Percentiles rank a stretch among this genome's conserved stretches.
phyloP scores from a whole-genome alignment of 2,329 filamentous ascomycete species.

The Alternaria solani region DNA sequence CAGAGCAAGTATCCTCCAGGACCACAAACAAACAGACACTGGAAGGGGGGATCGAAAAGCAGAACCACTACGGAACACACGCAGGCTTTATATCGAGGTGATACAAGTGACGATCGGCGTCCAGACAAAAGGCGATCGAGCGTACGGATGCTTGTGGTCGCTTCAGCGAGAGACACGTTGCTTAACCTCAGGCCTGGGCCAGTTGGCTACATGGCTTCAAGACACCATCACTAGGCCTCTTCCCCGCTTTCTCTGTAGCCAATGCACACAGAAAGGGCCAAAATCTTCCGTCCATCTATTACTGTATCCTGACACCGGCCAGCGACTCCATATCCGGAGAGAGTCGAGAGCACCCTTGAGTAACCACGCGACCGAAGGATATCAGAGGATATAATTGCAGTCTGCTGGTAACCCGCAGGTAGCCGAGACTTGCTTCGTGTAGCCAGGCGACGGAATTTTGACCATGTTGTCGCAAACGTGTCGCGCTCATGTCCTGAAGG shows the following conservation, averaged over 20 bases:
- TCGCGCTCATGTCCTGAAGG: neutral
- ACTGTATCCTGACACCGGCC: neutral
- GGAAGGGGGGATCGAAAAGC: neutral
- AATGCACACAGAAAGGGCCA: neutral
- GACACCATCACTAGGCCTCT: neutral
- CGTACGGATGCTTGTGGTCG: neutral
- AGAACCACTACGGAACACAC: neutral
- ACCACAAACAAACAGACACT: neutral
- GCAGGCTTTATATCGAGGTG: neutral
- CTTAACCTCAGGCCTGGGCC: neutral
- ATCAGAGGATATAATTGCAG: neutral
- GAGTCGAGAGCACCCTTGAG: neutral
- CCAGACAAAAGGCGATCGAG: neutral
- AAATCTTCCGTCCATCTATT: neutral
- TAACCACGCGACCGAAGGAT: slow-evolving; percentile 10
- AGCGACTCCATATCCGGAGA: neutral
- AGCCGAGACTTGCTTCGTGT: neutral
- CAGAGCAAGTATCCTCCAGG: neutral
- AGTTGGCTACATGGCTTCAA: neutral
- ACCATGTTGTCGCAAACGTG: neutral
- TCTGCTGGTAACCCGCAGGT: neutral
- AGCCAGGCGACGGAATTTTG: neutral
- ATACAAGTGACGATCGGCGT: neutral
- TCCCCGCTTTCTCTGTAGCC: neutral
- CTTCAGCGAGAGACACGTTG: slow-evolving; percentile 1